Percentiles rank a stretch among this genome's conserved stretches.
phyloP scores from a whole-genome alignment of 192 early-diverging fungal species.

The Backusella circina region DNA sequence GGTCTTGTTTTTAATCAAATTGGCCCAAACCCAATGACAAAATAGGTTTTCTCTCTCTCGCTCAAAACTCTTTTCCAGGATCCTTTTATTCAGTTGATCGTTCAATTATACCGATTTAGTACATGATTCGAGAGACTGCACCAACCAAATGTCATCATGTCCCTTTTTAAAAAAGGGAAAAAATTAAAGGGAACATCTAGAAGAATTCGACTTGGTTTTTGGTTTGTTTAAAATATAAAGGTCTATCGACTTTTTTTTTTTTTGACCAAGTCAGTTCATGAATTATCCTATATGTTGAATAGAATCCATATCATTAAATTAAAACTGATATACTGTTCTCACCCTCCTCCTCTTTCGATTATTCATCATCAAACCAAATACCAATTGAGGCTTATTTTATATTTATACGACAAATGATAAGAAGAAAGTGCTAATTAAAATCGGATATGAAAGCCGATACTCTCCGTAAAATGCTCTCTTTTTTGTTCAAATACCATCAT shows the following conservation, averaged over 20 bases:
- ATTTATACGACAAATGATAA: not conserved
- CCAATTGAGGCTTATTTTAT: not conserved
- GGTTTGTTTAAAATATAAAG: not conserved
- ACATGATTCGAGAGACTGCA: not conserved
- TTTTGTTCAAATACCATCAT: not conserved
- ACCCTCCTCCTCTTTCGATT: slow-evolving; percentile 9
- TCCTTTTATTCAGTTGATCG: not conserved
- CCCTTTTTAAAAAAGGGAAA: not conserved
- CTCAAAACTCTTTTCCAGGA: not conserved
- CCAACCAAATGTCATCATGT: not conserved
- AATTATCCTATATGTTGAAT: too few relatives aligned
- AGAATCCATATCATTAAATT: too few relatives aligned
- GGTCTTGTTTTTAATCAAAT: not conserved
- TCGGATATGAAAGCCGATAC: not conserved
- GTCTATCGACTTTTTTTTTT: not conserved
- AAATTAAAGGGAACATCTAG: not conserved
- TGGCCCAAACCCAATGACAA: not conserved
- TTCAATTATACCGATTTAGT: not conserved
- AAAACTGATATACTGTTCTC: too few relatives aligned
- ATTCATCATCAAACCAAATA: not conserved
- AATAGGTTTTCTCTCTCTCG: not conserved
- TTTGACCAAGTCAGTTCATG: slow-evolving; percentile 43
- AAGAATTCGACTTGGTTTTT: not conserved
- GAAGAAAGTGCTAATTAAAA: not conserved
- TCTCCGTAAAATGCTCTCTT: not conserved